Percentiles rank a stretch among this genome's conserved stretches.
Conservation (phyloP, 2,329 filamentous ascomycete species). For the Aspergillus sp. region DNA sequence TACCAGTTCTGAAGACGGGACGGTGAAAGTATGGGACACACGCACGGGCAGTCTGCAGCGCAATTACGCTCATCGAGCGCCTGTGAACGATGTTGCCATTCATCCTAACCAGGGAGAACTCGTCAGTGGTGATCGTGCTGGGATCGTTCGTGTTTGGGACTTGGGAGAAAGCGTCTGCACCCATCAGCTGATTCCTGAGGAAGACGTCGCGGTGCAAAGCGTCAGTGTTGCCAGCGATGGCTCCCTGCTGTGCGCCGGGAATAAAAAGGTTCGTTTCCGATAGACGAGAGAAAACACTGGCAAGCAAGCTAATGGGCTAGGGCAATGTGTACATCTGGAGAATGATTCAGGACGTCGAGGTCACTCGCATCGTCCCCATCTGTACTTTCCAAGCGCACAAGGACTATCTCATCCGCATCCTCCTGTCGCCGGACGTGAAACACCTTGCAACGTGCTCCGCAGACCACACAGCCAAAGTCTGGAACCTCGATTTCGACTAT, state of each 20-base stretch:
- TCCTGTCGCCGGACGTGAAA: slow-evolving; percentile 87
- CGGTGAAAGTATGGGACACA: slow-evolving; percentile 96
- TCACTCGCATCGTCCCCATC: slow-evolving; percentile 75
- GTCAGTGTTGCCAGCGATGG: slow-evolving; percentile 95
- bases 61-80: slow-evolving; percentile 80
- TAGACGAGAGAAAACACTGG: too few relatives aligned
- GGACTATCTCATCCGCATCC: slow-evolving; percentile 84
- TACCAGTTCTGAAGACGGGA: slow-evolving; percentile 91
- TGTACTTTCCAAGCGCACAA: slow-evolving; percentile 86
- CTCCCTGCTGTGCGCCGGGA: slow-evolving; percentile 83
- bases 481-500: slow-evolving; percentile 72
- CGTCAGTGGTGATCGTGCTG: slow-evolving; percentile 87
- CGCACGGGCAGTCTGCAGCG: slow-evolving; percentile 76
- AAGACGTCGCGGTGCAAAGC: slow-evolving; percentile 86
- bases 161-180: slow-evolving; percentile 94
- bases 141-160: slow-evolving; percentile 93
- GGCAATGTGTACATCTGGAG: slow-evolving; percentile 98
- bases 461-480: slow-evolving; percentile 92
- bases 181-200: slow-evolving; percentile 91
- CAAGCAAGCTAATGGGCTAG: slow-evolving; percentile 39
- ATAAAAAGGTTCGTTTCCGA: slow-evolving; percentile 61
- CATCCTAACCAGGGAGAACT: slow-evolving; percentile 98
- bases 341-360: slow-evolving; percentile 72
- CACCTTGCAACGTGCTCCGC: slow-evolving; percentile 90
- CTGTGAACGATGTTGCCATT: slow-evolving; percentile 98